phyloP scores from a whole-genome alignment of 2,329 filamentous ascomycete species.

The Pestalotiopsis sp. region DNA sequence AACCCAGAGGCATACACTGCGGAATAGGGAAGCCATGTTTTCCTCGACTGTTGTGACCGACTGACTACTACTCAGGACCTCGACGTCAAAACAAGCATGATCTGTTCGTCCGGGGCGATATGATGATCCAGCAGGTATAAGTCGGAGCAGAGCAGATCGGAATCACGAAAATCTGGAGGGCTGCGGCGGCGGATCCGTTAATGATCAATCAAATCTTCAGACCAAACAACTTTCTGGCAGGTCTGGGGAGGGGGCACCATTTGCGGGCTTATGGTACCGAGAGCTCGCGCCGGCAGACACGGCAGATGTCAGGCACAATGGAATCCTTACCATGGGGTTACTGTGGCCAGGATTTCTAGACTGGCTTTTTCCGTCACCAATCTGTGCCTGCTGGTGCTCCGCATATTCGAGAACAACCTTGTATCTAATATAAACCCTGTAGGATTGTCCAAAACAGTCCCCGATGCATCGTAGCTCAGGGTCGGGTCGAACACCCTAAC shows the following conservation, averaged over 20 bases:
- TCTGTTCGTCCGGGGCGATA: not conserved
- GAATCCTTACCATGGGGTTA: not conserved
- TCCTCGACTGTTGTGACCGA: slow-evolving; percentile 2
- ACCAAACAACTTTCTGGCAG: not conserved
- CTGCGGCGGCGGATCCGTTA: not conserved
- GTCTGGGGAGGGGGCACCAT: not conserved
- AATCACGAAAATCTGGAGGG: not conserved
- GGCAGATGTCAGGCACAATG: not conserved
- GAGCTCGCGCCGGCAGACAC: not conserved
- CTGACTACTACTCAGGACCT: not conserved
- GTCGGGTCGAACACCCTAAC: not conserved
- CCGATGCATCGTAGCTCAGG: not conserved
- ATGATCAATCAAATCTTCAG: not conserved
- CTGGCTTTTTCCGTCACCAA: not conserved
- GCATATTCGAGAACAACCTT: not conserved
- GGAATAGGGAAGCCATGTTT: not conserved
- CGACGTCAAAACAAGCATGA: not conserved
- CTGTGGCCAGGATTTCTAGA: not conserved
- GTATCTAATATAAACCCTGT: not conserved
- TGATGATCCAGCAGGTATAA: not conserved
- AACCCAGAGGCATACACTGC: not conserved
- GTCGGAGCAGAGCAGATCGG: not conserved
- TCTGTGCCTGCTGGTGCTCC: not conserved
- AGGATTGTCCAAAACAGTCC: not conserved
- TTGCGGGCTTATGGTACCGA: not conserved